Evolutionary conservation across 2,329 filamentous ascomycete species (phyloP).

Genomic region (Polychaeton citri): DNA sequence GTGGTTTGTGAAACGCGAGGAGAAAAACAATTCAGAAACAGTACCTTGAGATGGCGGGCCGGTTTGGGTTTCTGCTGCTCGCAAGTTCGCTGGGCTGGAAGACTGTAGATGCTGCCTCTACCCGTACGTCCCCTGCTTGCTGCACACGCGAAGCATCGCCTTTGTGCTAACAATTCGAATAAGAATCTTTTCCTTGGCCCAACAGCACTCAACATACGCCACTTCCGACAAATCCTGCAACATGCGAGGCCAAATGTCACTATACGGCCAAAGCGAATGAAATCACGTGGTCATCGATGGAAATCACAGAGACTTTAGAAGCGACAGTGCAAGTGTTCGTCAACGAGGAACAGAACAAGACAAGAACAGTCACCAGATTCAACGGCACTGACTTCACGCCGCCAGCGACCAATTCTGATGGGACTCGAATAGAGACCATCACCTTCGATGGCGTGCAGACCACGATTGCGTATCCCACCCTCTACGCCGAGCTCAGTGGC

Average conservation of each 20-base stretch:
- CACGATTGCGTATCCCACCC: neutral
- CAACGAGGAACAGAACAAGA: neutral
- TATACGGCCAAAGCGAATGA: neutral
- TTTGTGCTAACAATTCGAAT: too few species aligned
- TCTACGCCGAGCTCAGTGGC: neutral
- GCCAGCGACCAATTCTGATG: neutral
- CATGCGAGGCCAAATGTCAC: neutral
- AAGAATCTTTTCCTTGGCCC: too few species aligned
- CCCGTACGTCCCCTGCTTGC: too few species aligned
- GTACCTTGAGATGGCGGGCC: too few species aligned
- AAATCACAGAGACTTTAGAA: neutral
- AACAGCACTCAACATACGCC: too few species aligned
- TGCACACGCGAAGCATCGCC: too few species aligned
- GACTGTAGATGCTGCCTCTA: too few species aligned
- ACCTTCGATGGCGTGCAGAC: neutral
- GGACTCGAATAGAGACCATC: neutral
- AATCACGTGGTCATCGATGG: neutral
- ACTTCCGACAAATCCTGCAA: too few species aligned
- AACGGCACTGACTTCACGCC: neutral
- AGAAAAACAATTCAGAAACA: too few species aligned
- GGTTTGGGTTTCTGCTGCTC: too few species aligned
- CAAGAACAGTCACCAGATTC: neutral
- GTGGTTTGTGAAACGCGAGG: too few species aligned
- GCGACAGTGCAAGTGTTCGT: neutral
- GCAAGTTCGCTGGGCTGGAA: too few species aligned